Evolutionary conservation across 2,329 filamentous ascomycete species (phyloP).

Genomic region (Trichothecium sympodiale): DNA sequence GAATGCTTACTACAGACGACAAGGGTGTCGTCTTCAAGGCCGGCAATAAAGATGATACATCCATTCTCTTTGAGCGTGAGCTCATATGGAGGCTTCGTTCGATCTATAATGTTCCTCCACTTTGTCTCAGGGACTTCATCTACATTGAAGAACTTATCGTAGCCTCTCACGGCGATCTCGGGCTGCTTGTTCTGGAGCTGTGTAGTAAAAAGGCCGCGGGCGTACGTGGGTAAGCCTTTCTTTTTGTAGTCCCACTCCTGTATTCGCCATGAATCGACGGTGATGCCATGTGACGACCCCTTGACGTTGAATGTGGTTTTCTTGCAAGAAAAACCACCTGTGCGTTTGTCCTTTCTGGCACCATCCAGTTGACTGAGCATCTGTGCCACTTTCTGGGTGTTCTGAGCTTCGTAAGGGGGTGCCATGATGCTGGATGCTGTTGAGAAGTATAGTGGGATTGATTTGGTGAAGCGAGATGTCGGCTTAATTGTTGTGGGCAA

Average conservation of each 20-base stretch:
- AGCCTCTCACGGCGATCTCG: conserved; percentile 81
- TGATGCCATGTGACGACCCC: conserved; percentile 49
- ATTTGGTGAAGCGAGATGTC: no score
- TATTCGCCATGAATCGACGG: conserved; percentile 85
- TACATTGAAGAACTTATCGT: conserved; percentile 98
- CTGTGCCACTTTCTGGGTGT: conserved; percentile 52
- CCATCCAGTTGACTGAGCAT: conserved; percentile 56
- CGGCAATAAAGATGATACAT: conserved; percentile 97
- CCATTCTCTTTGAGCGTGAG: conserved; percentile 96
- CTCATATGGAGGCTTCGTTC: conserved; percentile 83
- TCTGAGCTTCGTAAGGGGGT: conserved; percentile 57
- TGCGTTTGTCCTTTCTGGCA: conserved; percentile 41
- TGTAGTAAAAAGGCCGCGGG: conserved; percentile 88
- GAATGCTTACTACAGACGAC: conserved; percentile 99
- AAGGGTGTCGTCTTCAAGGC: conserved; percentile 77
- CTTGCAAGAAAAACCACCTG: conserved; percentile 59
- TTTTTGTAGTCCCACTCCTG: conserved; percentile 96
- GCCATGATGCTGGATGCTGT: not conserved
- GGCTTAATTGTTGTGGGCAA: no score
- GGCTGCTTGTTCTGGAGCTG: conserved; percentile 48
- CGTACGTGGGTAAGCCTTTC: conserved; percentile 75
- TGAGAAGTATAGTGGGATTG: no score
- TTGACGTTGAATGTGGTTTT: conserved; percentile 67
- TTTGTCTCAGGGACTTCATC: conserved; percentile 70
- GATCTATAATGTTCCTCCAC: conserved; percentile 66